Base-by-base conservation (phyloP, 768 basidiomycete species). In the Suillus plorans region DNA sequence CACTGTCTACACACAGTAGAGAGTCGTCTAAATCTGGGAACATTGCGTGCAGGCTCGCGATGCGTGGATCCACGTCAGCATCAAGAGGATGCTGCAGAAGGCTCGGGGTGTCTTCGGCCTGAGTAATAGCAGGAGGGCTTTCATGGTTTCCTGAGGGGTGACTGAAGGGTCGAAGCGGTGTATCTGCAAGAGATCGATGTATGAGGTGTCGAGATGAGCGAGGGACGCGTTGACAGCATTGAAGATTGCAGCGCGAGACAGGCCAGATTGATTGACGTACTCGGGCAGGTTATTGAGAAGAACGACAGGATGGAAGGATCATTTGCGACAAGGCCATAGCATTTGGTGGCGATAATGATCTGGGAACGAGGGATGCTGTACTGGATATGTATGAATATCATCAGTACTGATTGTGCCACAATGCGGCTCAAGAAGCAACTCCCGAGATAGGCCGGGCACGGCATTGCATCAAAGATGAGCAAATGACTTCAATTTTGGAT, bases 11-110 rank as follows among this genome's bases (percentile, higher is more conserved):
- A 59, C 70, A 89, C 88, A 94, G 77, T 59, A 93, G 79, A n/a
- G 81, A 71, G 59, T 88, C 84, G 66, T 94, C 92, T 69, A 92
- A 92, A 74, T 89, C 89, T 7, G 92, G 92, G 74, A 94, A 94
- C 82, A 93, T 88, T 9, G 81, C 84, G 55, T 82, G 84, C 56
- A 93, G 79, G 0, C 79, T 77, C 12, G 82, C 79, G 52, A 90
- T 75, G n/a, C 80, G 78, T 1, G 86, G 83, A 75, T 89, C 74
- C 1, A 37, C 36, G 8, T 36, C 39, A 28, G 64, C 53, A 5
- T 3, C 49, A 20, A 64, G 25, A 42, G 41, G 25, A 59, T 41
- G 58, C 41, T 59, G 58, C 25, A 41, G 58, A 4, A 42, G 18
- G 25, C 25, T 9, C 28, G 58, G 41, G 2, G 18, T 20, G 25